Evolutionary conservation across 768 basidiomycete genomes (phyloP), one percentile per base, ranked within the genome.

Genomic region (Psilocybe subaeruginosa): DNA sequence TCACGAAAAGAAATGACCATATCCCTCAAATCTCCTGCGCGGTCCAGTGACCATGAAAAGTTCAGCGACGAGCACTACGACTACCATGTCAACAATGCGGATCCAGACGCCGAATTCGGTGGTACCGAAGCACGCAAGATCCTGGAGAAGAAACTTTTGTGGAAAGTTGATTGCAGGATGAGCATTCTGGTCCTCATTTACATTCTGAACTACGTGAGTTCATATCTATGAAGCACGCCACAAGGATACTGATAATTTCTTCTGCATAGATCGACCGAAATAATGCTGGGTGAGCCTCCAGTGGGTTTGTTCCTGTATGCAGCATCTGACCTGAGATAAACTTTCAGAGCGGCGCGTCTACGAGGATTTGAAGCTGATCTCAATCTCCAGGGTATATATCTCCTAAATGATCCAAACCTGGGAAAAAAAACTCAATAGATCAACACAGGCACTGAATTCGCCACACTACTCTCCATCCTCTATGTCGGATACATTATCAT

Each of bases 401-500:
- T 3, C 14, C n/a, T 14, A 14, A 48, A n/a, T 5, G 37, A 19
- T 14, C 48, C 19, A 31, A 30, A 33, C 27, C 12, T 45, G 5
- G 8, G n/a, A n/a, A 16, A n/a, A 39, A 37, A 57, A n/a, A 8
- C 30, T 8, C 47, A 43, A 52, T 9, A 43, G 45, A 41, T 41
- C 7, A 45, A 29, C n/a, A 29, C 46, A 73, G 71, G 82, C 29
- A 79, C 84, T 58, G 77, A 91, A 67, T 92, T 90, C 69, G 80
- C 85, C 23, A 87, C 89, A 0, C 73, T 91, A 7, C 72, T 92
- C 33, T 87, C 87, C 45, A 84, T 88, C 54, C 77, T 91, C 31
- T 91, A 90, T 65, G 80, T 90, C 17, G 79, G 89, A n/a, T 91
- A 91, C 69, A 88, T 89, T 63, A 74, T 90, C 46, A 90, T 91